Evolutionary conservation across 768 basidiomycete genomes (phyloP).

Genomic region (Phlebiopsis gigantea): DNA sequence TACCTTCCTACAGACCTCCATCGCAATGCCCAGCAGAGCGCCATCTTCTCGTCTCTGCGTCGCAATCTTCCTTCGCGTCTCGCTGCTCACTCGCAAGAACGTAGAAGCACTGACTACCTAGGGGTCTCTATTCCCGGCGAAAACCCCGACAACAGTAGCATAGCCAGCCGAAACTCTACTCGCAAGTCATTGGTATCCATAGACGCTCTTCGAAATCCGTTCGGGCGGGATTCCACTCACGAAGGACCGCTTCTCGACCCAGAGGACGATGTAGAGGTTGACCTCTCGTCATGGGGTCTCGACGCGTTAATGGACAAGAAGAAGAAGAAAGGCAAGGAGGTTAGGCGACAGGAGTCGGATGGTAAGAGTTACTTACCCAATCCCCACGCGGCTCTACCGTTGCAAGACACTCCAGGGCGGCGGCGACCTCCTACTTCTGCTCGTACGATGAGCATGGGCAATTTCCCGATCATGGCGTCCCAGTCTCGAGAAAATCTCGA

Average conservation of each 20-base stretch:
- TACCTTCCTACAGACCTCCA: conserved; percentile 54
- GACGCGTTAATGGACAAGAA: conserved; percentile 50
- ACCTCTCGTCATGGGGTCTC: conserved; percentile 80
- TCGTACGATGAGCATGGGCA: conserved; percentile 64
- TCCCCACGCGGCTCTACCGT: conserved; percentile 29
- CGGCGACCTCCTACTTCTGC: conserved; percentile 17
- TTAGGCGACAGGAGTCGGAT: conserved; percentile 1
- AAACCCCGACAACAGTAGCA: conserved; percentile 19
- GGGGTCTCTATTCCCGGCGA: conserved; percentile 66
- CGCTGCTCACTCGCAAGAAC: conserved; percentile 25
- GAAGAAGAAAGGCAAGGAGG: conserved; percentile 26
- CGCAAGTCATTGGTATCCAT: conserved; percentile 48
- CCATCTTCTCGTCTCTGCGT: conserved; percentile 78
- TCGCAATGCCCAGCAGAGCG: conserved; percentile 75
- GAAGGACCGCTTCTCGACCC: conserved; percentile 37
- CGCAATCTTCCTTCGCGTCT: conserved; percentile 44
- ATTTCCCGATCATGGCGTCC: conserved; percentile 25
- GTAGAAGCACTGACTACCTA: conserved; percentile 59
- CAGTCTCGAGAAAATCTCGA: conserved; percentile 25
- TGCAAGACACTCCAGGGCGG: conserved; percentile 7
- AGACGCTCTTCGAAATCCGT: conserved; percentile 68
- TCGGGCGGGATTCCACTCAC: conserved; percentile 56
- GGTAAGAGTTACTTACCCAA: conserved; percentile 35
- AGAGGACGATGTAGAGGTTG: conserved; percentile 63
- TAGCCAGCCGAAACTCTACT: conserved; percentile 23